phyloP scores from a whole-genome alignment of 1,284 basidiomycete species.

The Salmacisia buchloeana region DNA sequence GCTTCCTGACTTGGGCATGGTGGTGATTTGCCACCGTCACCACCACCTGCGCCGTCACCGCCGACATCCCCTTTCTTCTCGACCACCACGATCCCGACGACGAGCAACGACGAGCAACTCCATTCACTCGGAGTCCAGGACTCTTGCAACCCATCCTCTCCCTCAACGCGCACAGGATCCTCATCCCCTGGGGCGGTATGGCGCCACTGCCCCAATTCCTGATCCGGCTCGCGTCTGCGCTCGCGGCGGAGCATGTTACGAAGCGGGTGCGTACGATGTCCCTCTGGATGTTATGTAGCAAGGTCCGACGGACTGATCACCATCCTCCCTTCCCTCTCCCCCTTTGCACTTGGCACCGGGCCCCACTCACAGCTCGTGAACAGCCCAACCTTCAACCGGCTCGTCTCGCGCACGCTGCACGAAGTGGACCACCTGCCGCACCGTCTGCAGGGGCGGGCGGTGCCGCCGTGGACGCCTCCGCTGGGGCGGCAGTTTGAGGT shows the following conservation, averaged over 20 bases:
- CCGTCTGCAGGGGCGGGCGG: conserved; percentile 28
- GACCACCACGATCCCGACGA: too few species aligned
- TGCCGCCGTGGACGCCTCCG: conserved; percentile 31
- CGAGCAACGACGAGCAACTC: too few species aligned
- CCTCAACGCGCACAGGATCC: too few species aligned
- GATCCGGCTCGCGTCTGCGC: conserved; percentile 29
- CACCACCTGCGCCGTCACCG: too few species aligned
- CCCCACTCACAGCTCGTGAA: conserved; percentile 15
- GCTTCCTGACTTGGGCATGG: too few species aligned
- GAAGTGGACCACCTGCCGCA: conserved; percentile 38
- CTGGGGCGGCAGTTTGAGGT: conserved; percentile 20
- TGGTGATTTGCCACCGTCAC: too few species aligned
- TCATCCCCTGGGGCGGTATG: too few species aligned
- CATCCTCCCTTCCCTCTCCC: not conserved
- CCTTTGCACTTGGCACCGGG: not conserved
- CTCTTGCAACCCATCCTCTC: too few species aligned
- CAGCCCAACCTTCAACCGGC: conserved; percentile 33
- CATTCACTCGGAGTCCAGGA: too few species aligned
- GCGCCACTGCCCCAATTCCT: conserved; percentile 33
- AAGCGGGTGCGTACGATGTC: conserved; percentile 17
- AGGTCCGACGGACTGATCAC: not conserved
- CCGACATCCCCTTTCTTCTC: too few species aligned
- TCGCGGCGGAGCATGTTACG: conserved; percentile 32
- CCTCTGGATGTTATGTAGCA: not conserved
- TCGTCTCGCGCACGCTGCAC: conserved; percentile 38